Conservation (phyloP, 1,139 yeast species). For the Sugiyamaella novakii region DNA sequence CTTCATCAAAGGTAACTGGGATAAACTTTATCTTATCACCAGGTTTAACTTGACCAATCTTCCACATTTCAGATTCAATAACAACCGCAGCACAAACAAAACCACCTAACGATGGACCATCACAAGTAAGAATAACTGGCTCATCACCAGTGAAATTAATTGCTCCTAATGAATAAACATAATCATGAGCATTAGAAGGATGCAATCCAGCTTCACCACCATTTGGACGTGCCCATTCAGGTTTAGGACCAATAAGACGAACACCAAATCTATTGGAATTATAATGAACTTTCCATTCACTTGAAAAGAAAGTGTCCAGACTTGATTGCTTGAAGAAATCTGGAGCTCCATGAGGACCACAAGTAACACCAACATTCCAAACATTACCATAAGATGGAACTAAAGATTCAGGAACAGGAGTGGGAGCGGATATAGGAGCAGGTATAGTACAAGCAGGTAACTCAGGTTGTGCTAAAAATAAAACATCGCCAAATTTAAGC, state of each 20-base stretch:
- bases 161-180: slow-evolving; percentile 94
- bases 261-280: slow-evolving; percentile 97
- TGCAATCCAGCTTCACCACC: slow-evolving; percentile 99
- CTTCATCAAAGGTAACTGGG: slow-evolving; percentile 70
- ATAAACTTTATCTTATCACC: slow-evolving; percentile 78
- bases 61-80: slow-evolving; percentile 96
- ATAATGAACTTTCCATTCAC: slow-evolving; percentile 92
- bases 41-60: slow-evolving; percentile 95
- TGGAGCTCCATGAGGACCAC: slow-evolving; percentile 98
- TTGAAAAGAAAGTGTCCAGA: slow-evolving; percentile 68
- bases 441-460: slow-evolving; percentile 70
- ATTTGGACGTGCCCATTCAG: slow-evolving; percentile 93
- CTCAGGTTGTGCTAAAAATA: slow-evolving; percentile 79
- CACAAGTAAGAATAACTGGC: slow-evolving; percentile 94
- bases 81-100: slow-evolving; percentile 96
- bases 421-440: slow-evolving; percentile 66
- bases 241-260: slow-evolving; percentile 92
- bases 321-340: slow-evolving; percentile 85
- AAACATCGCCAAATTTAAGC: slow-evolving; percentile 86
- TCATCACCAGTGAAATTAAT: slow-evolving; percentile 98
- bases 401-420: slow-evolving; percentile 56
- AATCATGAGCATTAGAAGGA: slow-evolving; percentile 97
- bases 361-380: slow-evolving; percentile 90
- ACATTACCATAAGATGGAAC: slow-evolving; percentile 62
- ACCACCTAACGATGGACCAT: slow-evolving; percentile 97